phyloP scores from a whole-genome alignment of 139 green algal genomes.

The Volvox reticuliferus region DNA sequence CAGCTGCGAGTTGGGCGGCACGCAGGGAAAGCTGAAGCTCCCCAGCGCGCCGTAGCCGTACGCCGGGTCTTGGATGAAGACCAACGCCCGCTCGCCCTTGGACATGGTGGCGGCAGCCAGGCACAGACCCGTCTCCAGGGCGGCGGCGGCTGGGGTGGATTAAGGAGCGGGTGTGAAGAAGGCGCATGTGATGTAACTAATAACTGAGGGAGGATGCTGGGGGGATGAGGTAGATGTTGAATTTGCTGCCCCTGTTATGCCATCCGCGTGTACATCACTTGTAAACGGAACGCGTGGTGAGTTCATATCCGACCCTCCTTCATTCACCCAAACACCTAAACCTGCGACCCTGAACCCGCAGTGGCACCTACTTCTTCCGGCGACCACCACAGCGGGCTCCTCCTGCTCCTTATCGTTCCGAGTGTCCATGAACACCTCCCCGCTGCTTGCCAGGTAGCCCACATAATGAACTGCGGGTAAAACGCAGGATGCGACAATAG shows the following conservation, averaged over 20 bases:
- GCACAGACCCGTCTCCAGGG: slow-evolving; percentile 71
- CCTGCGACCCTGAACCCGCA: too few relatives aligned
- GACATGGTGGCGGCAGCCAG: slow-evolving; percentile 77
- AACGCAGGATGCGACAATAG: too few relatives aligned
- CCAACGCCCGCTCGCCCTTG: slow-evolving; percentile 64
- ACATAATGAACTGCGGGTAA: slow-evolving; percentile 76
- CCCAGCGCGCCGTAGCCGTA: slow-evolving; percentile 73
- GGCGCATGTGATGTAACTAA: not conserved
- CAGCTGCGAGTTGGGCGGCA: slow-evolving; percentile 76
- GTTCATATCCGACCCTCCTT: too few relatives aligned
- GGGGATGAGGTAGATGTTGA: too few relatives aligned
- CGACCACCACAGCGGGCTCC: slow-evolving; percentile 69
- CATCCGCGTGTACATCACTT: too few relatives aligned
- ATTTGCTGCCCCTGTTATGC: too few relatives aligned
- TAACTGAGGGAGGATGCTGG: not conserved
- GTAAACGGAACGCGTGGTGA: too few relatives aligned
- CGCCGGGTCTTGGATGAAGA: slow-evolving; percentile 65
- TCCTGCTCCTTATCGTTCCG: slow-evolving; percentile 52
- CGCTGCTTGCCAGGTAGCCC: slow-evolving; percentile 56
- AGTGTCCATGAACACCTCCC: slow-evolving; percentile 79
- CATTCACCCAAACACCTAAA: too few relatives aligned
- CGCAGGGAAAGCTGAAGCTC: slow-evolving; percentile 87
- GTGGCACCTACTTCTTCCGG: slow-evolving; percentile 71
- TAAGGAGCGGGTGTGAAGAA: too few relatives aligned
- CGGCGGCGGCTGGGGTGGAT: slow-evolving; percentile 57